Evolutionary conservation across 805 yeast species (phyloP).

Genomic region (Metschnikowia koreensis): DNA sequence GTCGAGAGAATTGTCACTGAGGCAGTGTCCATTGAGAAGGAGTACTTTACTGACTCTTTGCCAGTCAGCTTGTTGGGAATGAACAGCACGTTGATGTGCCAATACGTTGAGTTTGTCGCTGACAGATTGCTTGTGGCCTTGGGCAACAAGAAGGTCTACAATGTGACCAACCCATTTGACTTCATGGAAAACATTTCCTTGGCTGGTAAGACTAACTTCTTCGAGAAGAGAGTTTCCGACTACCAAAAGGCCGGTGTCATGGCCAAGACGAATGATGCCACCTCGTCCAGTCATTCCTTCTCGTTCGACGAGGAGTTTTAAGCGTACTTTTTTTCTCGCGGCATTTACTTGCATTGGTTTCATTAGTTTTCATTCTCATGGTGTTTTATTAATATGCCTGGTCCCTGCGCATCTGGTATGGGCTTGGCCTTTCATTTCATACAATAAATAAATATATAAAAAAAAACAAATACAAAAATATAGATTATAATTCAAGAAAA

Average conservation of each 20-base stretch:
- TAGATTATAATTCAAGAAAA: not conserved
- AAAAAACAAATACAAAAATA: not conserved
- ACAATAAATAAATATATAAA: not conserved
- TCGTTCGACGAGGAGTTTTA: slow-evolving; percentile 91
- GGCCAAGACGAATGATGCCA: slow-evolving; percentile 62
- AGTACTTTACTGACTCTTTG: slow-evolving; percentile 63
- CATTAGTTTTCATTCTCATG: slow-evolving; percentile 3
- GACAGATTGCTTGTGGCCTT: slow-evolving; percentile 89
- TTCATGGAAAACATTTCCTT: slow-evolving; percentile 98
- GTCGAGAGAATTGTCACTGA: slow-evolving; percentile 87
- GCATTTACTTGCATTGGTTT: slow-evolving; percentile 1
- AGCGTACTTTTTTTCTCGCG: not conserved
- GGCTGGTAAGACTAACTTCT: slow-evolving; percentile 98
- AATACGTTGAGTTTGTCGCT: slow-evolving; percentile 96
- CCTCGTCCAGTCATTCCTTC: slow-evolving; percentile 55
- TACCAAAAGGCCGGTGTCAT: slow-evolving; percentile 99
- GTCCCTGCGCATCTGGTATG: slow-evolving; percentile 17
- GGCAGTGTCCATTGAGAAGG: slow-evolving; percentile 93
- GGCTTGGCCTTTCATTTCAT: slow-evolving; percentile 15
- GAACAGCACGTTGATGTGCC: slow-evolving; percentile 93
- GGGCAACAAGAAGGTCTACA: slow-evolving; percentile 87
- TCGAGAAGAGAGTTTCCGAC: slow-evolving; percentile 97
- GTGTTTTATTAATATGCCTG: slow-evolving; percentile 12
- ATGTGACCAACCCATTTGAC: slow-evolving; percentile 91
- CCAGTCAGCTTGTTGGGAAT: slow-evolving; percentile 93